These are phyloP conservation scores for Brassica balearica DNA, from an alignment of 441 rosid genomes.

Conservation along the genomic window DNA sequence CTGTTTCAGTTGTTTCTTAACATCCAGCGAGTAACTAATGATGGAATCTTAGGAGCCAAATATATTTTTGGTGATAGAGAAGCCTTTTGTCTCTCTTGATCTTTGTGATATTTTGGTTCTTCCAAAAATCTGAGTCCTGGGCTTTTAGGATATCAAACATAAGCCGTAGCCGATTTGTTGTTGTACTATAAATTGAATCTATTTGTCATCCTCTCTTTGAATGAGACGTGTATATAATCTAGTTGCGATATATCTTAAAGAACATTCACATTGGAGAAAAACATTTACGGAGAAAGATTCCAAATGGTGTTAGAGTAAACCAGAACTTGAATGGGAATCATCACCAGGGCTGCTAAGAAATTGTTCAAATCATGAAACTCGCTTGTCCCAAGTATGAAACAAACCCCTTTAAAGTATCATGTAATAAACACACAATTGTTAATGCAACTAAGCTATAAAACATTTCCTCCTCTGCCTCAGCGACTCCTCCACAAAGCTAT, in stretches of 20 bases:
- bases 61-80: constrained; percentile 3
- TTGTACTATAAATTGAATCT: not conserved
- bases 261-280: not conserved
- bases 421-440: no score
- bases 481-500: no score
- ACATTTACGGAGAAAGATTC: not conserved
- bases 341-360: not conserved
- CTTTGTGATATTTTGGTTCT: not conserved
- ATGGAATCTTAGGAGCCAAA: not conserved
- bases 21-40: not conserved
- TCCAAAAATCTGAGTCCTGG: not conserved
- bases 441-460: no score
- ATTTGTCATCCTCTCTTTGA: not conserved
- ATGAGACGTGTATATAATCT: not conserved
- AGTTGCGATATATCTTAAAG: not conserved
- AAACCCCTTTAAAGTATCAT: not conserved
- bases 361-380: not conserved
- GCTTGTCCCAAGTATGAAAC: not conserved
- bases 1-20: constrained; percentile 1
- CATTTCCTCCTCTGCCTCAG: no score
- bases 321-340: not conserved
- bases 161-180: not conserved
- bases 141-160: not conserved
- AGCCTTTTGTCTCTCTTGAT: not conserved
- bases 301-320: not conserved